Evolutionary conservation across 2,329 filamentous ascomycete species (phyloP), one percentile per base, ranked within the genome.

Genomic region (Ophiocordyceps unilateralis): DNA sequence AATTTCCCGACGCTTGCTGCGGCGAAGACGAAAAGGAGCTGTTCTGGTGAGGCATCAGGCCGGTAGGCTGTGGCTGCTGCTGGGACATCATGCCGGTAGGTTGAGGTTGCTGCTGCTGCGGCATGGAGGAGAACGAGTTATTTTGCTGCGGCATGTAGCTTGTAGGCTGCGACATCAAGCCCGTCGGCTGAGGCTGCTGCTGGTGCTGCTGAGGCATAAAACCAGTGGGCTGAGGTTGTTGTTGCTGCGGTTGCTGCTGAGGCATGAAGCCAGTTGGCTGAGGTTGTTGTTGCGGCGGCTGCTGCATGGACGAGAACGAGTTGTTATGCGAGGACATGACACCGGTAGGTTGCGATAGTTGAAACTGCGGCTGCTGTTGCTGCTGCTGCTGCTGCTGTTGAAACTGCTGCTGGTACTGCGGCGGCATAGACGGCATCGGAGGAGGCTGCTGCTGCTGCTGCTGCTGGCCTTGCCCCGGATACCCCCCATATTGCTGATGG

Each of bases 401-500:
- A 6, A 19, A n/a, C 32, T 20, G 76, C 54, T 71, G 70, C 55
- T 77, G 73, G 49, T 64, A 76, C 53, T 78, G 76, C 46, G 66
- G 64, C 40, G 75, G 73, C 36, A 78, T 75, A 43, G 72, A 65
- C 11, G 73, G 74, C 58, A 78, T 65, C 11, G 73, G 68, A 42
- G 77, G 74, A 44, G 80, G 78, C 48, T 70, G 67, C 49, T 67
- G 64, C 45, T 73, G 74, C 58, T 26, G 24, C 7, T 20, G 76
- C 54, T 71, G 70, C 55, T 77, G 73, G 49, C 57, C 50, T 48
- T 61, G 58, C 14, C 58, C 58, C 11, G 72, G 71, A 56, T 74
- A 83, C 26, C 81, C 80, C 12, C 81, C 83, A 50, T 74, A 76
- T 57, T 85, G 81, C 51, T n/a, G n/a, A n/a, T 74, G 67, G 61